Base-by-base conservation (phyloP, 768 basidiomycete genomes). In the Asterophora parasitica region DNA sequence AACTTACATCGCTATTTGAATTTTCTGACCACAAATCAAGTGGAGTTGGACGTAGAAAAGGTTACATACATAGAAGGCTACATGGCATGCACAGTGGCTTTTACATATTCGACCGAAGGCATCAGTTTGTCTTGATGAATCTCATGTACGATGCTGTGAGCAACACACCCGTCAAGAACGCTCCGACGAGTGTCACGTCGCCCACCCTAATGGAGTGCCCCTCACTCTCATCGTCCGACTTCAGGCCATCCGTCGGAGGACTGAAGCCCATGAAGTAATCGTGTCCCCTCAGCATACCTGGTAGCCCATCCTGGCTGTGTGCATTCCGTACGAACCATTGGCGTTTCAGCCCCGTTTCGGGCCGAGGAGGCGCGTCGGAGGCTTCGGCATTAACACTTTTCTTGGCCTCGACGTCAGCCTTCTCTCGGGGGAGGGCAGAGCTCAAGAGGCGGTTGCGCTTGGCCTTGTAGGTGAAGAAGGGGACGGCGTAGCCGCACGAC, bases 401-500 rank as follows among this genome's bases (percentile, higher is more conserved):
- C 28, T 50, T 61, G 33, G 42, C 56, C 4, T 49, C 56, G 28
- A 64, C 63, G 52, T 82, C 79, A 2, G 57, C 52, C 0, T 44
- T 43, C 59, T 85, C 81, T 40, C 70, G 65, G 43, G 56, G 64
- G 7, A 63, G 66, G 26, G 70, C 71, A 61, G 62, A 77, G 23
- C 74, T 68, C 34, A 75, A 66, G 12, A 82, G 75, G 7, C 70
- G 70, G 1, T 70, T 74, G 19, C 85, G 80, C 46, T 83, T 78
- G 4, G 69, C 65, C 33, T 76, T 62, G 64, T 77, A 86, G 35
- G 71, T 66, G 59, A 77, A 85, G 55, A 73, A 74, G 2, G 85
- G 84, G 19, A 85, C 75, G 0, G 75, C 74, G 53, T 73, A 85
- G 16, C 85, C 83, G 53, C 83, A 87, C 1, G 83, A 83, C 85